These are phyloP conservation scores for Fraxinus excelsior DNA, from an alignment of 257 asterid species.

Conservation along the genomic window DNA sequence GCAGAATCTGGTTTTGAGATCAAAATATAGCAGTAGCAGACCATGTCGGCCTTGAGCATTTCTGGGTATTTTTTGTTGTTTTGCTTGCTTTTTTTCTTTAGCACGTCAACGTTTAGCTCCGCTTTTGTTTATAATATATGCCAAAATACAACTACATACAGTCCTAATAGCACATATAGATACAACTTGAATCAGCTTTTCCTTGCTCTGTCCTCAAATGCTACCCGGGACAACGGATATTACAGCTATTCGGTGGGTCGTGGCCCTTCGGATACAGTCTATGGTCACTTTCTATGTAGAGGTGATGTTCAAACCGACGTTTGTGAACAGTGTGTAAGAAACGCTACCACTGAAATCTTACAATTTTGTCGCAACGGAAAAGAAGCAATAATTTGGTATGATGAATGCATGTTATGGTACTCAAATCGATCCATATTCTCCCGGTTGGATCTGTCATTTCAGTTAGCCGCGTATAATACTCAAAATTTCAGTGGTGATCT, in stretches of 20 bases:
- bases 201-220: slow-evolving; percentile 9
- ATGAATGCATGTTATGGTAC: slow-evolving; percentile 3
- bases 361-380: not conserved
- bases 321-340: not conserved
- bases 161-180: not conserved
- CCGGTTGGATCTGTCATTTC: not conserved
- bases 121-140: not conserved
- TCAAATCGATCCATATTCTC: not conserved
- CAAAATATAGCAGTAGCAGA: not conserved
- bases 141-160: not conserved
- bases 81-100: not conserved
- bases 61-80: not conserved
- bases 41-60: not conserved
- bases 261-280: not conserved
- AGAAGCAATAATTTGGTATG: not conserved
- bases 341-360: not conserved
- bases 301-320: not conserved
- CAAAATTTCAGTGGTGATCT: not conserved
- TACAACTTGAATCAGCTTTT: slow-evolving; percentile 17
- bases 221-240: not conserved
- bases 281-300: slow-evolving; percentile 15
- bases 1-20: not conserved
- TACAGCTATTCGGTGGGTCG: not conserved
- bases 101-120: not conserved
- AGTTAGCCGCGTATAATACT: too few relatives aligned